Evolutionary conservation across 1,284 basidiomycete species (phyloP).

Genomic region (Austroboletus novae-zelandiae): DNA sequence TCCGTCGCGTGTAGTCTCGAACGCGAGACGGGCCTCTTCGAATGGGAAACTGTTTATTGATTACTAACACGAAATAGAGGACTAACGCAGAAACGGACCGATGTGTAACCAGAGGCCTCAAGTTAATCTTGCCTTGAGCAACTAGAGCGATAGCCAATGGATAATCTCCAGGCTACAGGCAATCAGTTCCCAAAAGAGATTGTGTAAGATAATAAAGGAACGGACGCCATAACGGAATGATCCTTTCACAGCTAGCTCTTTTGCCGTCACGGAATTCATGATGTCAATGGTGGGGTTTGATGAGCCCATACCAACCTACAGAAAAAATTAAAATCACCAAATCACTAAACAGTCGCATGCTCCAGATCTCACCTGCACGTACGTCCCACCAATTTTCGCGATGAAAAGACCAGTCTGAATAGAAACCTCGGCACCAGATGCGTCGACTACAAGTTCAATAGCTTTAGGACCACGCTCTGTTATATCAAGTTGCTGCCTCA

Average conservation of each 20-base stretch:
- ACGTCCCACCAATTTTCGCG: slow-evolving; percentile 62
- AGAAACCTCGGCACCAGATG: slow-evolving; percentile 86
- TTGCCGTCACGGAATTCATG: slow-evolving; percentile 59
- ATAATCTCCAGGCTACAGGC: slow-evolving; percentile 74
- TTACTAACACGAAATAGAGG: too few species aligned
- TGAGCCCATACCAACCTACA: slow-evolving; percentile 71
- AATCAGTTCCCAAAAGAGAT: slow-evolving; percentile 4
- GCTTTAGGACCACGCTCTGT: slow-evolving; percentile 53
- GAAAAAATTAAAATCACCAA: too few species aligned
- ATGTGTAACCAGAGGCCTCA: slow-evolving; percentile 73
- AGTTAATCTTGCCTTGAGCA: slow-evolving; percentile 74
- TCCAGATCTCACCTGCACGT: slow-evolving; percentile 45
- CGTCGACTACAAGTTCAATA: slow-evolving; percentile 69
- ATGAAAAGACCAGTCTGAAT: slow-evolving; percentile 82
- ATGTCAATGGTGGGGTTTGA: slow-evolving; percentile 39
- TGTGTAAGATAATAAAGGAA: slow-evolving; percentile 7
- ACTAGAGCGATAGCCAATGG: slow-evolving; percentile 82
- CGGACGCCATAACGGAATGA: slow-evolving; percentile 85
- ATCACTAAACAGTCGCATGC: slow-evolving; percentile 41
- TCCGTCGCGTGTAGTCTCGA: slow-evolving; percentile 70
- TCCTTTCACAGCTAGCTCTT: slow-evolving; percentile 81
- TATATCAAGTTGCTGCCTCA: slow-evolving; percentile 43
- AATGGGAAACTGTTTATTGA: slow-evolving; percentile 49
- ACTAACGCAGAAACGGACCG: too few species aligned
- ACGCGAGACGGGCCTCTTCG: slow-evolving; percentile 31